These are phyloP conservation scores for Penicillium fuscoglaucum DNA, from an alignment of 2,329 filamentous ascomycete genomes.

Conservation along the genomic window DNA sequence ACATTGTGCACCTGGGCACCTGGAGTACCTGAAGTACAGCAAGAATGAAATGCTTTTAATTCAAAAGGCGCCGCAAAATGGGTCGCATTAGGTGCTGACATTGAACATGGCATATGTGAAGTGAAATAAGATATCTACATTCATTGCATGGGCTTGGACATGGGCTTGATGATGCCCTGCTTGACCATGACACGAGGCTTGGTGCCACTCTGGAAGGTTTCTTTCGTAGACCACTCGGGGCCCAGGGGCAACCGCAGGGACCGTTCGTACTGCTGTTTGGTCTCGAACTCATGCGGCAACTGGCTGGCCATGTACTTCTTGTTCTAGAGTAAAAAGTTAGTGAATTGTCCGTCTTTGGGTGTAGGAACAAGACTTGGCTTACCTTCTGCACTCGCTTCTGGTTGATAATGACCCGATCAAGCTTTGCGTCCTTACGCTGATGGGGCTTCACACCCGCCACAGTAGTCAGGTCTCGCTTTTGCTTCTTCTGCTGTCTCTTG, in stretches of 20 bases:
- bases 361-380: constrained; percentile 26
- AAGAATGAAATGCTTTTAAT: constrained; percentile 3
- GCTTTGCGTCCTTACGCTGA: constrained; percentile 76
- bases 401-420: constrained; percentile 85
- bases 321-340: constrained; percentile 56
- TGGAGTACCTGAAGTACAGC: not conserved
- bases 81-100: constrained; percentile 2
- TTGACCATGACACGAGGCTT: constrained; percentile 90
- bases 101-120: constrained; percentile 4
- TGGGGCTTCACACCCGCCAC: constrained; percentile 70
- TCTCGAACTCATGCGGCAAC: constrained; percentile 89
- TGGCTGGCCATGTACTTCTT: constrained; percentile 80
- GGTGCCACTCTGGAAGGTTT: constrained; percentile 83
- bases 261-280: constrained; percentile 82
- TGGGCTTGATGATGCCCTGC: constrained; percentile 83
- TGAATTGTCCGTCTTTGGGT: not conserved
- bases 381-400: constrained; percentile 90
- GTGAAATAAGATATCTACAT: constrained; percentile 10
- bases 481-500: constrained; percentile 62
- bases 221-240: constrained; percentile 95
- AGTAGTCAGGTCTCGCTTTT: constrained; percentile 53
- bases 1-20: not conserved
- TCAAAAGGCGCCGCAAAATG: constrained; percentile 3
- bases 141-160: constrained; percentile 71
- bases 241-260: constrained; percentile 83